Percentiles rank a stretch among this genome's conserved stretches.
Conservation (phyloP, 169 alveolate genomes). For the Condylostoma magnum region DNA sequence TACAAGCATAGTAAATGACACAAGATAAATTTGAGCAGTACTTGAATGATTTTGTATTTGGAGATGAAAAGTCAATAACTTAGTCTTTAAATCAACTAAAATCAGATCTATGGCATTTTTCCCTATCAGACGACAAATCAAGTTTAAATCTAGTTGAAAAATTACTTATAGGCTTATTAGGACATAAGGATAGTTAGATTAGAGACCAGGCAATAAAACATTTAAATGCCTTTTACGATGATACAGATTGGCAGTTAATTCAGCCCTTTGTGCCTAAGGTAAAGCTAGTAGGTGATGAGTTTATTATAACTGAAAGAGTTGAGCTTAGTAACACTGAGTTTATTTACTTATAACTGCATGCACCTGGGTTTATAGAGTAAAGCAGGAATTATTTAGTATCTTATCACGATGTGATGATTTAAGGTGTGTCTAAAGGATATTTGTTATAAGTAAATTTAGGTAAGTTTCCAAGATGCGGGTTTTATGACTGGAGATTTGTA, state of each 20-base stretch:
- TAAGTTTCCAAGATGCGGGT: constrained; percentile 84
- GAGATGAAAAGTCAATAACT: neutral
- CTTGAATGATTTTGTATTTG: constrained; percentile 32
- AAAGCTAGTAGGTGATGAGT: constrained; percentile 44
- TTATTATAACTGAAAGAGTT: constrained; percentile 3
- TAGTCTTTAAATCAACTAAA: constrained; percentile 34
- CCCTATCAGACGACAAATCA: constrained; percentile 40
- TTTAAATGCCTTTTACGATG: constrained; percentile 79
- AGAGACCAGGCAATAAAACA: constrained; percentile 72
- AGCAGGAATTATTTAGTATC: constrained; percentile 38
- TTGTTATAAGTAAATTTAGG: constrained; percentile 69
- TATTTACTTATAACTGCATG: constrained; percentile 43
- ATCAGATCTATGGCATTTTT: constrained; percentile 39
- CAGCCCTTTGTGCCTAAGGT: constrained; percentile 60
- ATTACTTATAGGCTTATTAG: constrained; percentile 74
- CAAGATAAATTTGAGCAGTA: constrained; percentile 16
- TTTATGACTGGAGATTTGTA: constrained; percentile 89
- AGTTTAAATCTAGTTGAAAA: constrained; percentile 64
- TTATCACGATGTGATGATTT: constrained; percentile 48
- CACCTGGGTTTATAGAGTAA: constrained; percentile 48
- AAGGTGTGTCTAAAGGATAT: constrained; percentile 39
- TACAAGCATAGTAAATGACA: constrained; percentile 14
- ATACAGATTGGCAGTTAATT: constrained; percentile 76
- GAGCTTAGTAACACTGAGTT: neutral
- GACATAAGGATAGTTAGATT: constrained; percentile 64